Evolutionary conservation across 495 filamentous ascomycete species (phyloP), one percentile per base, ranked within the genome.

Genomic region (Aspergillus incahuasiensis): DNA sequence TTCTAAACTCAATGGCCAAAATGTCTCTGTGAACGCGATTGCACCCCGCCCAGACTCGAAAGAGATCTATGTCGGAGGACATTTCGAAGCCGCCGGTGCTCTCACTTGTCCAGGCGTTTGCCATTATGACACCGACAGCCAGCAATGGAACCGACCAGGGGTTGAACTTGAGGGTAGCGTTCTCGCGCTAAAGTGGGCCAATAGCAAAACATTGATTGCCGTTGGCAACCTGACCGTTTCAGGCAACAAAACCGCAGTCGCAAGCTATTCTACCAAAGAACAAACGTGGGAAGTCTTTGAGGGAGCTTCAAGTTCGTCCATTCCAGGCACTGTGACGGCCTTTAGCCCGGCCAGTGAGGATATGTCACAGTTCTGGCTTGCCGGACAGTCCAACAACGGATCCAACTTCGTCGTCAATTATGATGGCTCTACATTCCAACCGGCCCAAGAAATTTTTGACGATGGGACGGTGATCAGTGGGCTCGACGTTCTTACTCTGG

Each of bases 51-150:
- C 88, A 5, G 78, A 75, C 54, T 85, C 85, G 24, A 72, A 76
- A 1, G 81, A 92, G 39, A 78, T 99, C 30, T 99, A 89, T 67
- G 84, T 97, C 28, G 94, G 86, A 15, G 94, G 94, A 25, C 82
- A 78, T 24, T 98, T 97, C 61, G 74, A 81, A 2, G 77, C 78
- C 9, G 95, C 91, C 25, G 95, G 94, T n/a, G 83, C 86, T 9
- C 79, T 97, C 20, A 83, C 77, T 38, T 99, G 94, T 64, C 80
- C 84, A 1, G 82, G 81, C 41, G 82, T 99, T 19, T 99, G 94
- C 72, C 75, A 86, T 54, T 92, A 86, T 68, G 84, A 86, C 61
- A 81, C 84, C 15, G 63, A 75, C 3, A 74, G 70, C 6, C 80
- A 77, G 5, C 86, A 91, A 60, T 99, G 91, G 92, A 84, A 78